phyloP scores from a whole-genome alignment of 2,329 filamentous ascomycete genomes.

The Colletotrichum melonis region DNA sequence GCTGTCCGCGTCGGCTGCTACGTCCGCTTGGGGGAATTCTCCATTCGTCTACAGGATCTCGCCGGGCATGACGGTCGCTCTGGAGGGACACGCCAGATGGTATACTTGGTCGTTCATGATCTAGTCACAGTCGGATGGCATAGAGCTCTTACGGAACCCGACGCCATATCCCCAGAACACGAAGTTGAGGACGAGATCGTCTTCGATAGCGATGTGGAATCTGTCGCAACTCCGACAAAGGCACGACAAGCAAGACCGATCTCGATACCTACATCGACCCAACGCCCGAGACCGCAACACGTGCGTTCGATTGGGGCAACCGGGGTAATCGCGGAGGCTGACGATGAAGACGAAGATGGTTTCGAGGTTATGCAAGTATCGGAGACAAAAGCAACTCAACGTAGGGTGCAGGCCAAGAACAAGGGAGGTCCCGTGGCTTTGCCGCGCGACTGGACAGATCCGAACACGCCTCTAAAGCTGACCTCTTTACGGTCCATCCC shows the following conservation, averaged over 20 bases:
- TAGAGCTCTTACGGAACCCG: constrained; percentile 4
- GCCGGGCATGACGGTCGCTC: constrained; percentile 1
- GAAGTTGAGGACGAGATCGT: constrained; percentile 11
- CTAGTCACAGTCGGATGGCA: constrained; percentile 61
- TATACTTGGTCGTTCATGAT: constrained; percentile 59
- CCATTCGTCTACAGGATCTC: constrained; percentile 5
- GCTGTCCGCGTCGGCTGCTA: constrained; percentile 61
- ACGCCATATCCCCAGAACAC: not conserved
- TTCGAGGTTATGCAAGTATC: constrained; percentile 51
- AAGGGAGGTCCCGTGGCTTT: constrained; percentile 46
- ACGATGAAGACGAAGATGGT: constrained; percentile 39
- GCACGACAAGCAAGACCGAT: not conserved
- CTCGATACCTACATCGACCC: not conserved
- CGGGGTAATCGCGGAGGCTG: constrained; percentile 29
- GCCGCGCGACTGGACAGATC: constrained; percentile 54
- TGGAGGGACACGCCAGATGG: constrained; percentile 43
- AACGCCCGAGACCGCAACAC: not conserved
- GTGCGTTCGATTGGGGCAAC: not conserved
- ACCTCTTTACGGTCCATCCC: constrained; percentile 62
- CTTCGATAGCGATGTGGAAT: constrained; percentile 26
- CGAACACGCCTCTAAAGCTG: constrained; percentile 59
- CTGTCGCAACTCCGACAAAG: not conserved
- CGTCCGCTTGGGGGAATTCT: constrained; percentile 56
- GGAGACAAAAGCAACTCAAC: constrained; percentile 19
- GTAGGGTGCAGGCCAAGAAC: constrained; percentile 7